Base-by-base conservation (phyloP, 495 filamentous ascomycete genomes). In the Penicillium longicatenatum region DNA sequence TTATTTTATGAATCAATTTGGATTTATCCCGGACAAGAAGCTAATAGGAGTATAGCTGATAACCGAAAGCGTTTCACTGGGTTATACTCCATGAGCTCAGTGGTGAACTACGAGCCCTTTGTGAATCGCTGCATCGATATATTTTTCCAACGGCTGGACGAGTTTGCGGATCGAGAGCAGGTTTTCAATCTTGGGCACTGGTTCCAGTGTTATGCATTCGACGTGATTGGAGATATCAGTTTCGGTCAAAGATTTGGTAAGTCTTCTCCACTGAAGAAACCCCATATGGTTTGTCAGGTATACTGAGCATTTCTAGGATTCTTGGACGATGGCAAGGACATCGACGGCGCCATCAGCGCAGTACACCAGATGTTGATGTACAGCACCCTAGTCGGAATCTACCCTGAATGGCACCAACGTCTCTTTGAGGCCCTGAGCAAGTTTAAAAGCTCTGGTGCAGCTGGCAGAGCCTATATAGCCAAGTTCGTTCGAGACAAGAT, bases 141-240 rank as follows among this genome's bases (percentile, higher is more conserved):
- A 1, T 77, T 88, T 43, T 54, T 48, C 17, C 48, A 72, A 29
- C 71, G 79, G n/a, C 62, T 86, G 20, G 44, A 48, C 1, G 78
- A 82, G 44, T 70, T 79, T 39, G 70, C 79, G 1, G 56, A 68
- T 1, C 62, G 52, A 2, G 66, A 64, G 0, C 39, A 71, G 19
- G 37, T 39, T 1, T 62, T 82, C 10, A 74, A 86, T 57, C 69
- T 86, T 3, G 73, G 73, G 0, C 69, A 79, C 53, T 84, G 81
- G 80, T 69, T 84, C 31, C 82, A 84, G 58, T 84, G 75, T 48
- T 86, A 82, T 58, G 81, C 83, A 0, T 85, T 84, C 58, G 84
- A 86, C 55, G 82, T 87, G 2, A 87, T 89, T 58, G 84, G 84
- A 33, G 79, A 86, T 59, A 85, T 89, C 60, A 86, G 84, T 3